phyloP scores from a whole-genome alignment of 2,329 filamentous ascomycete species.

The Orbilia ellipsospora region DNA sequence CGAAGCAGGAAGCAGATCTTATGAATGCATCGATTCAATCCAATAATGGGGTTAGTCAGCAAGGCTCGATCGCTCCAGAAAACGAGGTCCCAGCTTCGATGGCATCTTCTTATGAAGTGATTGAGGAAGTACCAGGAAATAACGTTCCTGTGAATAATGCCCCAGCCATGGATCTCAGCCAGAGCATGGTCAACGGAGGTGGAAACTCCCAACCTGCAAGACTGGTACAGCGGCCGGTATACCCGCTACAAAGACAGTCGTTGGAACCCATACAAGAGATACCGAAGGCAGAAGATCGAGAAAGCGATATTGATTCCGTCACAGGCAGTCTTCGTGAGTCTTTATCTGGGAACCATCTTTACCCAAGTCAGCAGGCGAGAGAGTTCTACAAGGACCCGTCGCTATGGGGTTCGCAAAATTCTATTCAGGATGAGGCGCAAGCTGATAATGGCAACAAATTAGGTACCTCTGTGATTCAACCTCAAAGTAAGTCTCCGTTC shows the following conservation, averaged over 20 bases:
- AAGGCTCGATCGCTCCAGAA: slow-evolving; percentile 20
- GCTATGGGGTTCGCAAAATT: slow-evolving; percentile 3
- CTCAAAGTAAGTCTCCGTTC: background rate
- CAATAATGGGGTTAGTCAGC: slow-evolving; percentile 23
- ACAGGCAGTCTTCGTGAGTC: slow-evolving; percentile 1
- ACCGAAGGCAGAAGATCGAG: slow-evolving; percentile 2
- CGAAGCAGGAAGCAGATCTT: background rate
- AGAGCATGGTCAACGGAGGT: too few relatives aligned
- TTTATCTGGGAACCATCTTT: slow-evolving; percentile 1
- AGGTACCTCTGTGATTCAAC: slow-evolving; percentile 3
- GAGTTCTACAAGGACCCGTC: slow-evolving; percentile 8
- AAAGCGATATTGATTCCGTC: slow-evolving; percentile 8
- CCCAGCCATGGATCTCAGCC: background rate
- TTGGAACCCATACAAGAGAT: slow-evolving; percentile 17
- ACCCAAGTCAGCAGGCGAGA: slow-evolving; percentile 5
- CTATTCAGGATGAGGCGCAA: background rate
- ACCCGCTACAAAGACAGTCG: too few relatives aligned
- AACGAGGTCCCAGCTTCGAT: background rate
- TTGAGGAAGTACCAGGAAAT: background rate
- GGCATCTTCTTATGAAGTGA: slow-evolving; percentile 3
- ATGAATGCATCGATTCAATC: slow-evolving; percentile 2
- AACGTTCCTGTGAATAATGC: background rate
- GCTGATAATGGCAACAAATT: slow-evolving; percentile 3
- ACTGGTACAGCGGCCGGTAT: too few relatives aligned
- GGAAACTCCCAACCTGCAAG: too few relatives aligned